A percentile compares a stretch with the other conserved stretches of the same genome.
Evolutionary conservation across 139 green algal genomes (phyloP).

Genomic region (Coccomyxa sp.): DNA sequence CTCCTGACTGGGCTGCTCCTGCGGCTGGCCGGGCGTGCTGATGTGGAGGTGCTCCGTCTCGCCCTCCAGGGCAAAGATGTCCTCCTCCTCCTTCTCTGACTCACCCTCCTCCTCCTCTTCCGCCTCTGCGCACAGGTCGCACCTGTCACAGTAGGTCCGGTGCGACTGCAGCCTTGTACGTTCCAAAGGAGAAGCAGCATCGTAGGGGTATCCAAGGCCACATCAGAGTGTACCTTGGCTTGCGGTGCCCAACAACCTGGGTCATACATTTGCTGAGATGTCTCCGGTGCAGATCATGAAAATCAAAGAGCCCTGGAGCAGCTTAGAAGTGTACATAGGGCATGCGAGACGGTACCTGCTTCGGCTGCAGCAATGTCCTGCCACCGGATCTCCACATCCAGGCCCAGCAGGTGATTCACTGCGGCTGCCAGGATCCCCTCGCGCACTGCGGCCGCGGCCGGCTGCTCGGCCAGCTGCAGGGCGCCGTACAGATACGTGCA

Average conservation of each 20-base stretch:
- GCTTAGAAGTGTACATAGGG: neutral
- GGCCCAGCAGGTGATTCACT: conserved; percentile 64
- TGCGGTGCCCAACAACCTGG: too few species aligned
- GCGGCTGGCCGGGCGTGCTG: neutral
- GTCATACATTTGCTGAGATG: too few species aligned
- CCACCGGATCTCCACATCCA: conserved; percentile 83
- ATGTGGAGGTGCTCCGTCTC: conserved; percentile 10
- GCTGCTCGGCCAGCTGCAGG: conserved; percentile 51
- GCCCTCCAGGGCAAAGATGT: conserved; percentile 83
- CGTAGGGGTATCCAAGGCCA: too few species aligned
- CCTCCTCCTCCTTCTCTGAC: conserved; percentile 38
- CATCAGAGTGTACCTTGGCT: too few species aligned
- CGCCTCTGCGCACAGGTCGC: neutral
- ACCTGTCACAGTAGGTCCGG: neutral
- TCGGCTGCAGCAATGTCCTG: conserved; percentile 72
- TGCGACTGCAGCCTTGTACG: conserved; percentile 59
- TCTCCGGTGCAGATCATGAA: too few species aligned
- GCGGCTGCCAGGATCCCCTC: conserved; percentile 61
- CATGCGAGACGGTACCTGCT: conserved; percentile 36
- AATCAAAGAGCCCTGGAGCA: neutral
- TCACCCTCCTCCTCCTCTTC: conserved; percentile 57
- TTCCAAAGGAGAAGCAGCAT: too few species aligned
- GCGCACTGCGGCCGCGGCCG: conserved; percentile 38
- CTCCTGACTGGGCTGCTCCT: neutral
- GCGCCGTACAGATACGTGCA: conserved; percentile 71